Evolutionary conservation across 345 rosid genomes (phyloP).

Genomic region (Zanthoxylum bungeanum): DNA sequence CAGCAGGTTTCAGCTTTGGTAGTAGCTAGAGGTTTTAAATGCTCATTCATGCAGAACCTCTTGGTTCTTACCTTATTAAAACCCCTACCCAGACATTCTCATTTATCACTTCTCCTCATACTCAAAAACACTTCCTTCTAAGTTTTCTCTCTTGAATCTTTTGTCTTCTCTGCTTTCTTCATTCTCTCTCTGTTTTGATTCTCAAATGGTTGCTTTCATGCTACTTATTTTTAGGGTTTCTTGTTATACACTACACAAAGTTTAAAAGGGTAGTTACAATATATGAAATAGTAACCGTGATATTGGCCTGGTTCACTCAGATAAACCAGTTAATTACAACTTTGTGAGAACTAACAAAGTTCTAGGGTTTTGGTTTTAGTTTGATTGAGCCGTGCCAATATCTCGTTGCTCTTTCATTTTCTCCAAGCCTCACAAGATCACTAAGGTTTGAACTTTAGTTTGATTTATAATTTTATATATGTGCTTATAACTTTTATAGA

Average conservation of each 20-base stretch:
- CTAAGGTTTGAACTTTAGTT: slow-evolving; percentile 12
- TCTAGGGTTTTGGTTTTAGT: slow-evolving; percentile 9
- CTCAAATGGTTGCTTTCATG: background rate
- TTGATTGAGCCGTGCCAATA: slow-evolving; percentile 99
- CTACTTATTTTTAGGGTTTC: background rate
- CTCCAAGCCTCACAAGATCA: background rate
- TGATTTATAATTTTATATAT: too few relatives aligned
- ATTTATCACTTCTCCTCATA: slow-evolving; percentile 26
- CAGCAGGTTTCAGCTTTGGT: slow-evolving; percentile 72
- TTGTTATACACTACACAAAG: background rate
- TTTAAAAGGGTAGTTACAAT: background rate
- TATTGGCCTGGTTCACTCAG: slow-evolving; percentile 99
- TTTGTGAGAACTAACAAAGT: background rate
- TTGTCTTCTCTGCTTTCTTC: background rate
- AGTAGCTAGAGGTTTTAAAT: slow-evolving; percentile 70
- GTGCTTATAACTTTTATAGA: background rate
- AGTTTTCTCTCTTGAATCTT: background rate
- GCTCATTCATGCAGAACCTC: slow-evolving; percentile 46
- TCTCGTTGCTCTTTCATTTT: slow-evolving; percentile 65
- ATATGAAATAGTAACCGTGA: slow-evolving; percentile 50
- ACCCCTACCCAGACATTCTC: slow-evolving; percentile 42
- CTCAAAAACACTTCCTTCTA: slow-evolving; percentile 15
- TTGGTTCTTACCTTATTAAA: slow-evolving; percentile 35
- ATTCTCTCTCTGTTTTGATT: background rate
- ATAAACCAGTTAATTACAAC: background rate